Evolutionary conservation across 176 grass and related monocot species (phyloP).

Genomic region (Triticum urartu): DNA sequence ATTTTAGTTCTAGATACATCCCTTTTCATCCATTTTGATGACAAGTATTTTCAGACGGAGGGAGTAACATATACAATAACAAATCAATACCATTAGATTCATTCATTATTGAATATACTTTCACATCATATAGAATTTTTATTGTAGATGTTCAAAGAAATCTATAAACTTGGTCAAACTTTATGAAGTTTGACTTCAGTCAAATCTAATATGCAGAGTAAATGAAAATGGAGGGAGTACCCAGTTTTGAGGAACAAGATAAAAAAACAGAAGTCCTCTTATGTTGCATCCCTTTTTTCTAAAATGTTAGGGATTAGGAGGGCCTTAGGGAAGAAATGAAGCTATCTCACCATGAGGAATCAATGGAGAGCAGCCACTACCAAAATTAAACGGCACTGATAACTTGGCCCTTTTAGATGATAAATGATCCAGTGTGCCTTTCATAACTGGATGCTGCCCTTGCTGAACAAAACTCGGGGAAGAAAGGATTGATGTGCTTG

Average conservation of each 20-base stretch:
- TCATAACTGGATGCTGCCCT: constrained; percentile 28
- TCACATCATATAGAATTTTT: too few species aligned
- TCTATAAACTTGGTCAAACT: too few species aligned
- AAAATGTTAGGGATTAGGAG: not conserved
- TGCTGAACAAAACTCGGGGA: constrained; percentile 28
- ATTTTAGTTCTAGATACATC: too few species aligned
- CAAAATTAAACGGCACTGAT: constrained; percentile 44
- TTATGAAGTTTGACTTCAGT: too few species aligned
- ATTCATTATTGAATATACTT: too few species aligned
- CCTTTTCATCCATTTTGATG: too few species aligned
- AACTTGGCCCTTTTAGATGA: constrained; percentile 51
- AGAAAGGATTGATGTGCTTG: constrained; percentile 46
- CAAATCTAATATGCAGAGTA: too few species aligned
- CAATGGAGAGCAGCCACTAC: constrained; percentile 64
- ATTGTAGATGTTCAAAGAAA: too few species aligned
- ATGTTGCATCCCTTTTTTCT: not conserved
- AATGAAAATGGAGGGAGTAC: too few species aligned
- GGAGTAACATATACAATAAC: too few species aligned
- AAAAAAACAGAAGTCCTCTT: not conserved
- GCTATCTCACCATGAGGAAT: constrained; percentile 59
- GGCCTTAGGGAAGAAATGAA: constrained; percentile 7
- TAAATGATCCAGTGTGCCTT: constrained; percentile 33
- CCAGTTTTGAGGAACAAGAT: constrained; percentile 4
- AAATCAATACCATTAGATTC: too few species aligned
- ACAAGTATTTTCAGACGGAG: too few species aligned